A percentile compares a stretch with the other conserved stretches of the same genome.
These are phyloP conservation scores for Neurospora sublineolata DNA, from an alignment of 495 filamentous ascomycete species.

Conservation along the genomic window DNA sequence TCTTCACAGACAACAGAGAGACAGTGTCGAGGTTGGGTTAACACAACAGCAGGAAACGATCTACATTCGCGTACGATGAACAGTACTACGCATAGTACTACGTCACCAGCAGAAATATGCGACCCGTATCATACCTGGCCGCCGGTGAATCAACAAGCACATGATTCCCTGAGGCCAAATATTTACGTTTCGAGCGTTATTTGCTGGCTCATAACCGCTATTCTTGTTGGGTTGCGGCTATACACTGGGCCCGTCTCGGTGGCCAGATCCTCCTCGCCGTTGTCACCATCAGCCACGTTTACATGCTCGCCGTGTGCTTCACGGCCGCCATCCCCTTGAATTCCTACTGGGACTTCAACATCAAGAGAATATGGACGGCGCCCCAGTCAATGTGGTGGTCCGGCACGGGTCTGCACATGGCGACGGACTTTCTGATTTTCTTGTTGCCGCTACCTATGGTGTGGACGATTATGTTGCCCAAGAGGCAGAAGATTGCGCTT, in stretches of 20 bases:
- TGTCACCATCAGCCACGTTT: constrained; percentile 13
- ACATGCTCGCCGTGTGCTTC: constrained; percentile 18
- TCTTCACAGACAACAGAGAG: not conserved
- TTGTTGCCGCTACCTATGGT: constrained; percentile 26
- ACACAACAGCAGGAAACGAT: not conserved
- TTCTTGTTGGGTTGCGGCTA: constrained; percentile 20
- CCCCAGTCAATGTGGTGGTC: constrained; percentile 21
- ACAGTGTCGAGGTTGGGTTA: not conserved
- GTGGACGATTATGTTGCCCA: constrained; percentile 24
- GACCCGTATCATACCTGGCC: constrained; percentile 1
- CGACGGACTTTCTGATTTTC: constrained; percentile 27
- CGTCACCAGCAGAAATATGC: not conserved
- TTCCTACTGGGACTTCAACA: constrained; percentile 21
- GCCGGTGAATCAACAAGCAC: constrained; percentile 7
- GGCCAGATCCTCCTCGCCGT: constrained; percentile 19
- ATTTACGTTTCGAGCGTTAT: constrained; percentile 10
- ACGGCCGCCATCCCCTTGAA: constrained; percentile 19
- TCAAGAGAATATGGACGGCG: constrained; percentile 16
- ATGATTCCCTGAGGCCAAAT: constrained; percentile 15
- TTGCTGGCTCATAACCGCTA: constrained; percentile 17
- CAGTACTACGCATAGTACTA: not conserved
- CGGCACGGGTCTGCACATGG: constrained; percentile 24
- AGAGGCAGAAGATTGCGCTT: constrained; percentile 22
- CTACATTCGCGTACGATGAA: not conserved
- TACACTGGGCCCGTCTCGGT: constrained; percentile 23